phyloP scores from a whole-genome alignment of 2,329 filamentous ascomycete genomes.

The Chalara sp. region DNA sequence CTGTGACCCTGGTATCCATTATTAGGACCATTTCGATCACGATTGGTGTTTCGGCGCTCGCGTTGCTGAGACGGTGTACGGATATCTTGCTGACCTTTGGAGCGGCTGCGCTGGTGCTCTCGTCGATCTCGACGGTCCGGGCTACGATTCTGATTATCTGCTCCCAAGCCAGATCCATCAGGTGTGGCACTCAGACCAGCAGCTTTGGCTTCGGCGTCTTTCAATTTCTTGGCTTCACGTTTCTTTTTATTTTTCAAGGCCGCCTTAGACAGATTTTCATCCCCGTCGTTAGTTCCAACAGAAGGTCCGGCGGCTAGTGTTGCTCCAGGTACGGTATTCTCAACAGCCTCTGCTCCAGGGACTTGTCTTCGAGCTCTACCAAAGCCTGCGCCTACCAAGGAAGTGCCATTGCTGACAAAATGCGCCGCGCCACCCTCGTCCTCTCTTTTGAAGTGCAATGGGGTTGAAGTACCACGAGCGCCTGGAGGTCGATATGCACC shows the following conservation, averaged over 20 bases:
- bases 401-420: conserved; percentile 69
- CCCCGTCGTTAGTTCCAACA: conserved; percentile 50
- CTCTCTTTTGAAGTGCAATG: conserved; percentile 93
- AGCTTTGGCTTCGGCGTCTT: conserved; percentile 64
- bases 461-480: conserved; percentile 80
- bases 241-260: conserved; percentile 99
- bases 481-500: conserved; percentile 94
- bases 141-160: conserved; percentile 21
- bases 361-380: conserved; percentile 67
- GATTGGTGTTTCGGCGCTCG: conserved; percentile 44
- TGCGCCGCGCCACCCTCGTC: conserved; percentile 92
- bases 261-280: conserved; percentile 70
- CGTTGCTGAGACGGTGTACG: conserved; percentile 40
- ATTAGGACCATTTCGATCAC: conserved; percentile 19
- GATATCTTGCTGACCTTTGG: conserved; percentile 36
- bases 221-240: conserved; percentile 84
- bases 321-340: conserved; percentile 60
- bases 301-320: conserved; percentile 57
- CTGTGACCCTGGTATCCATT: conserved; percentile 38
- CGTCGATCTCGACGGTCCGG: conserved; percentile 43
- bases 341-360: conserved; percentile 74
- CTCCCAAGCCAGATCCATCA: conserved; percentile 10
- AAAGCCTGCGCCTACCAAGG: conserved; percentile 71
- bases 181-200: conserved; percentile 29
- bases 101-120: conserved; percentile 43